Evolutionary conservation across 495 filamentous ascomycete genomes (phyloP).

Genomic region (Pyrenula aspistea): DNA sequence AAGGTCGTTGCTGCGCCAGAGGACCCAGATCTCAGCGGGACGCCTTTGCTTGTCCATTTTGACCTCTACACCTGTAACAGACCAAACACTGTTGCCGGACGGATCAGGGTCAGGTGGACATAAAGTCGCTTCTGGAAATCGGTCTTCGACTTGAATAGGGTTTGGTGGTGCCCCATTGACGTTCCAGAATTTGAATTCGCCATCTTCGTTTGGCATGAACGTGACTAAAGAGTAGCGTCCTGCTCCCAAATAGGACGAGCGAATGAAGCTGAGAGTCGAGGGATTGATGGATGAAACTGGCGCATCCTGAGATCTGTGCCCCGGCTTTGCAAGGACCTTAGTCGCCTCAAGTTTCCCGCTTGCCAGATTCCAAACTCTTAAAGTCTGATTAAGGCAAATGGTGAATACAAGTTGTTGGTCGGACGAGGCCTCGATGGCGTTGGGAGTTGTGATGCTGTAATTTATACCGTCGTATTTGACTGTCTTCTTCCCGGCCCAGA

Average conservation of each 20-base stretch:
- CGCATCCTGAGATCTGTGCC: conserved; percentile 41
- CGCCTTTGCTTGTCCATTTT: conserved; percentile 36
- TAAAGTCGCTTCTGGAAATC: conserved; percentile 49
- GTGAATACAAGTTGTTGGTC: conserved; percentile 66
- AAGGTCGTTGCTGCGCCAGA: conserved; percentile 76
- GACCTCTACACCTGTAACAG: conserved; percentile 70
- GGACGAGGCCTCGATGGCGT: conserved; percentile 51
- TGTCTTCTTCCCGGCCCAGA: conserved; percentile 57
- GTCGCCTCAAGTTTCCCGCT: conserved; percentile 60
- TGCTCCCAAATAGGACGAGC: conserved; percentile 56
- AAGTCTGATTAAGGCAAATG: conserved; percentile 71
- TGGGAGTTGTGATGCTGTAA: conserved; percentile 52
- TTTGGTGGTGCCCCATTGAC: conserved; percentile 51
- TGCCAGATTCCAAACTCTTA: conserved; percentile 75
- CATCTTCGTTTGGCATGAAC: conserved; percentile 74
- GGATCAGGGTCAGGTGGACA: conserved; percentile 54
- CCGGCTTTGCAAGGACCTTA: conserved; percentile 51
- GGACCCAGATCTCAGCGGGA: conserved; percentile 63
- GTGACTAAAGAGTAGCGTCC: conserved; percentile 23
- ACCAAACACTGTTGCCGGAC: conserved; percentile 74
- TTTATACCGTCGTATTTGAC: conserved; percentile 52
- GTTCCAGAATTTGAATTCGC: conserved; percentile 94
- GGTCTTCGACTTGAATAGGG: conserved; percentile 53
- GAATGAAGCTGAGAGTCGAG: conserved; percentile 55
- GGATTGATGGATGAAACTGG: conserved; percentile 67